Conservation (phyloP, 176 grass and related monocot species). For the Phragmites australis region DNA sequence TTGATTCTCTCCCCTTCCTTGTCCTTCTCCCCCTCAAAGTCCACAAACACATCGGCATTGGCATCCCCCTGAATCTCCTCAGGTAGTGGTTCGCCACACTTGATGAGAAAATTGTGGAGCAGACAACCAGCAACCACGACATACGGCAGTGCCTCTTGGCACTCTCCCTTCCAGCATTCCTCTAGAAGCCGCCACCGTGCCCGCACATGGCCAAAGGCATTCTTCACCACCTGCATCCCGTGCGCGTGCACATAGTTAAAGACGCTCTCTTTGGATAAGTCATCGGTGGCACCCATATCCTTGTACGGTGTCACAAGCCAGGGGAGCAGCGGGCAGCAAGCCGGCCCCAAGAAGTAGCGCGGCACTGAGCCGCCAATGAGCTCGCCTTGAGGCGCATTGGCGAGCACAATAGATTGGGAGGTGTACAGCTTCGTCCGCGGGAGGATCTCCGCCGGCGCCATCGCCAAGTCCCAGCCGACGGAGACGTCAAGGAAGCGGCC, state of each 20-base stretch:
- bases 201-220: conserved; percentile 61
- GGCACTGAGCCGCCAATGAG: conserved; percentile 59
- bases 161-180: conserved; percentile 77
- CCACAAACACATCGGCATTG: conserved; percentile 43
- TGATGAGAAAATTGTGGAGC: conserved; percentile 87
- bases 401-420: conserved; percentile 52
- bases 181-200: conserved; percentile 75
- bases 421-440: conserved; percentile 62
- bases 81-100: conserved; percentile 50
- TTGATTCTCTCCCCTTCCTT: conserved; percentile 74
- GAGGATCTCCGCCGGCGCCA: conserved; percentile 58
- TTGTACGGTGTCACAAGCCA: conserved; percentile 82
- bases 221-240: conserved; percentile 54
- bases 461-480: conserved; percentile 63
- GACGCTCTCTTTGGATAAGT: conserved; percentile 55
- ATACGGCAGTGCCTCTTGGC: conserved; percentile 76
- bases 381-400: conserved; percentile 54
- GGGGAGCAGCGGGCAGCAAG: conserved; percentile 73
- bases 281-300: neutral
- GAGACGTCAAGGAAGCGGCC: conserved; percentile 89
- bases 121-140: conserved; percentile 69
- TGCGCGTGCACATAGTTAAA: conserved; percentile 80
- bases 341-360: conserved; percentile 66
- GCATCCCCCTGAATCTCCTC: conserved; percentile 23
- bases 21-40: conserved; percentile 70